Percentiles rank a stretch among this genome's conserved stretches.
Conservation (phyloP, 1,284 basidiomycete genomes). For the Albatrellus sp. region DNA sequence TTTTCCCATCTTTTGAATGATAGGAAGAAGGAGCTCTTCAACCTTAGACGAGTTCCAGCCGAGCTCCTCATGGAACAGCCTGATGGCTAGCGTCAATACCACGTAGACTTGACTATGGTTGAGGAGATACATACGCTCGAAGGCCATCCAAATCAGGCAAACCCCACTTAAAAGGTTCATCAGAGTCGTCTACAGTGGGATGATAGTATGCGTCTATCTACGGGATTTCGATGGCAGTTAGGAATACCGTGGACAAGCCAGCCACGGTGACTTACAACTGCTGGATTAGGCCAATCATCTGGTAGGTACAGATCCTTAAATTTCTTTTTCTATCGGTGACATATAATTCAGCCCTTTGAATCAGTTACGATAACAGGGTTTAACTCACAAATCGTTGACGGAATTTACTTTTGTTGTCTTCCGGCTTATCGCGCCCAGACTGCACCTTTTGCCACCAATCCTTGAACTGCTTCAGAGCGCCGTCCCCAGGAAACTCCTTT, state of each 20-base stretch:
- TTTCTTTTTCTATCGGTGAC: slow-evolving; percentile 64
- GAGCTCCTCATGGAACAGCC: slow-evolving; percentile 78
- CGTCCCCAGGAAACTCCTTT: slow-evolving; percentile 78
- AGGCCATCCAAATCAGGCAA: slow-evolving; percentile 89
- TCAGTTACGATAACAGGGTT: not conserved
- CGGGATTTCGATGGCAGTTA: not conserved
- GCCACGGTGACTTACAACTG: slow-evolving; percentile 47
- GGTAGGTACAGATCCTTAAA: slow-evolving; percentile 76
- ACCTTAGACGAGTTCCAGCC: slow-evolving; percentile 83
- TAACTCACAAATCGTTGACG: slow-evolving; percentile 72
- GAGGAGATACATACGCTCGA: slow-evolving; percentile 44
- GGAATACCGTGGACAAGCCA: not conserved
- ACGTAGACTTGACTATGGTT: not conserved
- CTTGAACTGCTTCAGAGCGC: slow-evolving; percentile 78
- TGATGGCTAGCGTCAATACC: slow-evolving; percentile 18
- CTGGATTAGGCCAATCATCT: slow-evolving; percentile 85
- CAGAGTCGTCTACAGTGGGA: slow-evolving; percentile 81
- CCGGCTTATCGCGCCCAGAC: slow-evolving; percentile 67
- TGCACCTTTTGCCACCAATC: slow-evolving; percentile 98
- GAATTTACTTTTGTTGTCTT: slow-evolving; percentile 67
- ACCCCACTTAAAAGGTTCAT: slow-evolving; percentile 96
- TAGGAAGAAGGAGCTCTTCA: slow-evolving; percentile 85
- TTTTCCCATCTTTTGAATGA: slow-evolving; percentile 83
- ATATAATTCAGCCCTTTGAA: not conserved
- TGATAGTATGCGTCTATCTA: slow-evolving; percentile 89